A percentile compares a stretch with the other conserved stretches of the same genome.
Evolutionary conservation across 768 basidiomycete genomes (phyloP).

Genomic region (Ramaria sp.): DNA sequence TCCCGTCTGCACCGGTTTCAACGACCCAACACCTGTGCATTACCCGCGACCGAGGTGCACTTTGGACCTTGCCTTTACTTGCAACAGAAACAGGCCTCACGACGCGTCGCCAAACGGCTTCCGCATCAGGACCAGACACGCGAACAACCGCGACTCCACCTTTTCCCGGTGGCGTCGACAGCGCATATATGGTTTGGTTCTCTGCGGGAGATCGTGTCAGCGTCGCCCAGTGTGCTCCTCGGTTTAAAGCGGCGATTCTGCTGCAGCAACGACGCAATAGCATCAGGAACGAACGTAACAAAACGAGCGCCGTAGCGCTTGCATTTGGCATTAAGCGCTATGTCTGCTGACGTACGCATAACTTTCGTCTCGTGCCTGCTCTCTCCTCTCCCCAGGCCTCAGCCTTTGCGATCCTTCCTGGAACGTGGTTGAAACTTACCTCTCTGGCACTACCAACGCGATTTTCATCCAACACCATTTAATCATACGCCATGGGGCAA

Average conservation of each 20-base stretch:
- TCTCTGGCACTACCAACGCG: too few species aligned
- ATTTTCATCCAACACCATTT: too few species aligned
- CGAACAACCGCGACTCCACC: slow-evolving; percentile 77
- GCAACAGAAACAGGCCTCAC: slow-evolving; percentile 26
- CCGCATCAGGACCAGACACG: slow-evolving; percentile 68
- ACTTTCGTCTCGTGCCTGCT: neutral
- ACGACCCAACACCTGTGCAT: slow-evolving; percentile 61
- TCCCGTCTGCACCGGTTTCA: slow-evolving; percentile 36
- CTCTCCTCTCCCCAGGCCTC: neutral
- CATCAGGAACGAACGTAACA: too few species aligned
- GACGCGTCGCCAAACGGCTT: slow-evolving; percentile 49
- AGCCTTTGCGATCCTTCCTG: too few species aligned
- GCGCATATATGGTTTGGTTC: slow-evolving; percentile 65
- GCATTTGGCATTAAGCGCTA: too few species aligned
- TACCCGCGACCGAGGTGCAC: slow-evolving; percentile 46
- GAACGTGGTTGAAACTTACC: too few species aligned
- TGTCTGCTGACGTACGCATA: neutral
- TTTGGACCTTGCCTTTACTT: slow-evolving; percentile 7
- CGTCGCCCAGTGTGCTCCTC: neutral
- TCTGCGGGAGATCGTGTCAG: slow-evolving; percentile 12
- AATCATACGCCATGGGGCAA: slow-evolving; percentile 57
- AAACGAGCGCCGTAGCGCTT: too few species aligned
- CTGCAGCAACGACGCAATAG: neutral
- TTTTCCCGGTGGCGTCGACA: slow-evolving; percentile 80
- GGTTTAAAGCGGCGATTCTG: neutral